These are phyloP conservation scores for Fusarium equiseti DNA, from an alignment of 2,329 filamentous ascomycete species.

Conservation along the genomic window DNA sequence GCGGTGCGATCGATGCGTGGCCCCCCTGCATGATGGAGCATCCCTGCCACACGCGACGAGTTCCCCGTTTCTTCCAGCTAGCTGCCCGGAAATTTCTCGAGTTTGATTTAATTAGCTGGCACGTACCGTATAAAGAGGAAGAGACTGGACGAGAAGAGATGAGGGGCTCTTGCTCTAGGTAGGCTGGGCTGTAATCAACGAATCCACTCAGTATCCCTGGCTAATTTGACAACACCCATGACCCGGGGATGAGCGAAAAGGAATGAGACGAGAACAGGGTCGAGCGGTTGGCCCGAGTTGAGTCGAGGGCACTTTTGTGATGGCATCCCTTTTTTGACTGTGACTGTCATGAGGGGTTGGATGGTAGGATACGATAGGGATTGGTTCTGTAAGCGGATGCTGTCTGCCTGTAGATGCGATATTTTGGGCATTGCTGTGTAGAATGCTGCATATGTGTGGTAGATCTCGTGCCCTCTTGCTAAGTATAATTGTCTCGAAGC, in stretches of 20 bases:
- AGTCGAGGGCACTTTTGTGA: conserved; percentile 9
- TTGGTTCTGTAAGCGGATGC: conserved; percentile 33
- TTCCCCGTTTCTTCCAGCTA: conserved; percentile 9
- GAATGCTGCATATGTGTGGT: conserved; percentile 15
- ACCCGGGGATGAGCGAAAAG: conserved; percentile 34
- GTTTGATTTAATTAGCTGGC: conserved; percentile 19
- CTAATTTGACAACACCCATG: conserved; percentile 32
- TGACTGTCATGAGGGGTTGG: conserved; percentile 21
- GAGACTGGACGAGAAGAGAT: neutral
- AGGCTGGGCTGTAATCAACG: neutral
- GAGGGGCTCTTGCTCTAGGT: neutral
- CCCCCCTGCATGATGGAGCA: conserved; percentile 31
- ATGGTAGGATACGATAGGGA: conserved; percentile 19
- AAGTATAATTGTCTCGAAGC: conserved; percentile 21
- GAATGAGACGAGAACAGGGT: conserved; percentile 28
- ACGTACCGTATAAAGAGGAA: neutral
- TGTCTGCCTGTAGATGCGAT: conserved; percentile 10
- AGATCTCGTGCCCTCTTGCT: conserved; percentile 29
- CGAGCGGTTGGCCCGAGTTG: conserved; percentile 24
- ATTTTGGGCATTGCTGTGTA: conserved; percentile 4
- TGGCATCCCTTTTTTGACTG: neutral
- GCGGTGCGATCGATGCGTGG: conserved; percentile 35
- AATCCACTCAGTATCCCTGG: conserved; percentile 35
- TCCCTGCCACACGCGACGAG: conserved; percentile 28
- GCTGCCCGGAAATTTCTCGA: conserved; percentile 28